A percentile compares a stretch with the other conserved stretches of the same genome.
Evolutionary conservation across 2,329 filamentous ascomycete genomes (phyloP).

Genomic region (Paecilomyces dactylethromorphus): DNA sequence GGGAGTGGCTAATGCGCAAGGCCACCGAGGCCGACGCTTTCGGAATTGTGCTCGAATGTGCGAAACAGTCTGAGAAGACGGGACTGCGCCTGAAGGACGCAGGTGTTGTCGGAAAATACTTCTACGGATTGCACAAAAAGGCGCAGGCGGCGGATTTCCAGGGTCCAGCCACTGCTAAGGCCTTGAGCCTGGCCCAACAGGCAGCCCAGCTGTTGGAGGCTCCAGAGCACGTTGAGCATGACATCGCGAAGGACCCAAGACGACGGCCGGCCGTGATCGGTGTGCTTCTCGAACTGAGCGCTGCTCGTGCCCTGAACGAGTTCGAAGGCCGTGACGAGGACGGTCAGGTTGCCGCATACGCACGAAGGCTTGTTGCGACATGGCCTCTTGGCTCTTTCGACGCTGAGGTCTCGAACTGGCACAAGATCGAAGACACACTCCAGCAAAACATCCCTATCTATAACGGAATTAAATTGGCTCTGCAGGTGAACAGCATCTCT

Average conservation of each 20-base stretch:
- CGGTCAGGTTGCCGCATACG: slow-evolving; percentile 34
- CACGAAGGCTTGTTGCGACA: slow-evolving; percentile 27
- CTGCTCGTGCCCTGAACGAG: slow-evolving; percentile 34
- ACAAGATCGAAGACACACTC: slow-evolving; percentile 17
- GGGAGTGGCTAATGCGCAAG: slow-evolving; percentile 32
- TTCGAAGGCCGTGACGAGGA: slow-evolving; percentile 32
- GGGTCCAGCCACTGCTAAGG: slow-evolving; percentile 21
- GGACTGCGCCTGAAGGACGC: slow-evolving; percentile 26
- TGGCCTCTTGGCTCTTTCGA: slow-evolving; percentile 22
- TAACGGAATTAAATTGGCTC: slow-evolving; percentile 35
- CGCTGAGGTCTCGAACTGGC: slow-evolving; percentile 13
- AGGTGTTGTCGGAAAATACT: slow-evolving; percentile 24
- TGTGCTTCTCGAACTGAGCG: slow-evolving; percentile 38
- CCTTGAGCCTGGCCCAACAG: slow-evolving; percentile 26
- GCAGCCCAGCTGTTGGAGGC: slow-evolving; percentile 29
- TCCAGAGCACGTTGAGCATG: slow-evolving; percentile 21
- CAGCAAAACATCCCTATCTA: slow-evolving; percentile 29
- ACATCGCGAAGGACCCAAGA: slow-evolving; percentile 27
- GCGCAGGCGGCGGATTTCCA: slow-evolving; percentile 28
- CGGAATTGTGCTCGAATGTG: slow-evolving; percentile 28
- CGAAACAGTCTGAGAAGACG: slow-evolving; percentile 27
- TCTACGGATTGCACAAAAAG: slow-evolving; percentile 30
- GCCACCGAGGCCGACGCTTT: slow-evolving; percentile 29
- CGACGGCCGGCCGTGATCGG: slow-evolving; percentile 36
- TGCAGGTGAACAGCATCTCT: slow-evolving; percentile 25